Base-by-base conservation (phyloP, 1,139 yeast genomes). In the Pichia sp. region DNA sequence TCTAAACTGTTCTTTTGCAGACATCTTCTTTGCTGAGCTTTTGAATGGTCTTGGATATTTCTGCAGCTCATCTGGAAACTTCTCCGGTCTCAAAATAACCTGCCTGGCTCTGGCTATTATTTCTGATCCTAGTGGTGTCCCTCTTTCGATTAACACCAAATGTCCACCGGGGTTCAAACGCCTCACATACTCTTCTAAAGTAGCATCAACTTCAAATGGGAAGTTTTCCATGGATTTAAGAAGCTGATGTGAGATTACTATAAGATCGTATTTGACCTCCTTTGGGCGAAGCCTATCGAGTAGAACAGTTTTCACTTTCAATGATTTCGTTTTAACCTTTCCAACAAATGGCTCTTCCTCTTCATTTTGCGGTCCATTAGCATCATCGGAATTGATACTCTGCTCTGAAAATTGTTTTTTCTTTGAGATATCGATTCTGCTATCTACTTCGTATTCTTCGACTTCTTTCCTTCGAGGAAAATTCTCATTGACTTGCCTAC, bases 31-130 rank as follows among this genome's bases (percentile, higher is more conserved):
- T 66, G 59, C 72, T 64, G 55, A 72, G 83, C 87, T 55, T 77
- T 77, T 57, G 71, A 85, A 88, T 1, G 89, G 86, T 60, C 93
- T 76, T 34, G 96, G 95, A 26, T 82, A 75, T 65, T 87, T 86
- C 0, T 86, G 85, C 23, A 70, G 66, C 60, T 83, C 88, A 4
- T 71, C 68, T 7, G 72, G 75, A 61, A 74, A 76, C 5, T 82
- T 79, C 64, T 89, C 96, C 0, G 97, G 97, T 60, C 97, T 79
- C 26, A 93, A 74, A 81, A 90, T 82, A 8, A 89, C 70, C 69
- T 93, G 97, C 64, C 99, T 78, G 1, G 98, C 97, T 55, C 97
- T 77, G 0, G 97, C 95, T 57, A 90, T 79, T 5, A 84, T 78
- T 70, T 93, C 98, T 66, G 90, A 90, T 0, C 98, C 98, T 41